phyloP scores from a whole-genome alignment of 2,329 filamentous ascomycete genomes.

The Bipolaris gigantea region DNA sequence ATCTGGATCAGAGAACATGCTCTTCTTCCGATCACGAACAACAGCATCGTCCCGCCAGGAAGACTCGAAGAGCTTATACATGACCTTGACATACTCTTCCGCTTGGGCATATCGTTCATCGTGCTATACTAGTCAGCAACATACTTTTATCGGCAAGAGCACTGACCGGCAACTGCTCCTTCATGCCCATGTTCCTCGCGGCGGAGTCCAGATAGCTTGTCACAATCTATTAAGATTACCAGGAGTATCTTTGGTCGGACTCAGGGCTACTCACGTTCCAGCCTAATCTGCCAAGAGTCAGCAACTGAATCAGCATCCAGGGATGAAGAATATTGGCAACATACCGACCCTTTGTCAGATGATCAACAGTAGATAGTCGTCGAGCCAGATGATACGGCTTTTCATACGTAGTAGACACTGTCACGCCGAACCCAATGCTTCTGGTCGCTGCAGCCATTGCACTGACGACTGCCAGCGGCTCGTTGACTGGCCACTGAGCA shows the following conservation, averaged over 20 bases:
- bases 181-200: slow-evolving; percentile 63
- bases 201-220: slow-evolving; percentile 70
- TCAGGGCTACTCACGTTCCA: slow-evolving; percentile 31
- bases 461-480: slow-evolving; percentile 64
- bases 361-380: slow-evolving; percentile 67
- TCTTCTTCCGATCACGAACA: slow-evolving; percentile 59
- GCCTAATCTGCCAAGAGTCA: slow-evolving; percentile 20
- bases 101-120: slow-evolving; percentile 70
- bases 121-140: slow-evolving; percentile 52
- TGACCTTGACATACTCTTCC: slow-evolving; percentile 69
- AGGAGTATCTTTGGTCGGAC: not conserved
- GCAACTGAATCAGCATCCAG: not conserved
- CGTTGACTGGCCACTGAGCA: slow-evolving; percentile 72
- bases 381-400: slow-evolving; percentile 68
- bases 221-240: slow-evolving; percentile 55
- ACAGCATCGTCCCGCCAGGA: slow-evolving; percentile 71
- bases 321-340: not conserved
- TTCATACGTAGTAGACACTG: slow-evolving; percentile 69
- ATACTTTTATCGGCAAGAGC: slow-evolving; percentile 62
- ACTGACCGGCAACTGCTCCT: slow-evolving; percentile 59
- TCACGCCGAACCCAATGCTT: slow-evolving; percentile 70
- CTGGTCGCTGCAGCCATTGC: slow-evolving; percentile 70
- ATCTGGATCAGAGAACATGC: slow-evolving; percentile 61
- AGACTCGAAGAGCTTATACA: slow-evolving; percentile 69
- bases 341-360: slow-evolving; percentile 63